Evolutionary conservation across 2,329 filamentous ascomycete species (phyloP), one percentile per base, ranked within the genome.

Genomic region (Fusarium guadeloupense): DNA sequence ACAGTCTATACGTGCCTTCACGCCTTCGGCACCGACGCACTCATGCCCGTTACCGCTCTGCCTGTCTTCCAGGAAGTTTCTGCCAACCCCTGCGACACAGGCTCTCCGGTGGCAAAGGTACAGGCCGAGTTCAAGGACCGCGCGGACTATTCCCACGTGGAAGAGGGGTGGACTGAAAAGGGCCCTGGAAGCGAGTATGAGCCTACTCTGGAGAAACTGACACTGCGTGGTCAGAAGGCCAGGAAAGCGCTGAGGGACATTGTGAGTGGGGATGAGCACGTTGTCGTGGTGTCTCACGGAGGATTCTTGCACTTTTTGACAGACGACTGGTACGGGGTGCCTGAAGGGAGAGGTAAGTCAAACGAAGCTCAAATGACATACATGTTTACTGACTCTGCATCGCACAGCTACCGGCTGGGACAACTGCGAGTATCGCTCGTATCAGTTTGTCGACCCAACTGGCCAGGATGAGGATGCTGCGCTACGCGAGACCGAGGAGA

Each of bases 231-330:
- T 0, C 77, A 78, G n/a, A 81, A 80, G 20, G 85, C 86, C 6
- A 80, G 91, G 37, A 67, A 78, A 12, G 87, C 83, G 76, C 72
- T 95, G 57, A 72, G 83, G 14, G 76, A 82, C 35, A 69, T 78
- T 45, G 73, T 72, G 2, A 57, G 89, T 68, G 71, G 63, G 0
- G 87, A 90, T 68, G 80, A 78, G 4, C 84, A 94, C 66, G 84
- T 96, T 23, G 86, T 89, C 0, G 81, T 93, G 3, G 91, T 96
- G 8, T 89, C 91, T 4, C 93, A 96, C 69, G 93, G 93, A 2
- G 91, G 90, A 1, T 90, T 93, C 67, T 73, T 96, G 68, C 93
- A 97, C 74, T 96, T 92, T 69, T 78, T 97, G 61, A 95, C 91
- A 0, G 85, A 93, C 65, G 92, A 96, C 69, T 96, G 88, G 86